Conservation (phyloP, 768 basidiomycete species). For the Lactarius trivialis region DNA sequence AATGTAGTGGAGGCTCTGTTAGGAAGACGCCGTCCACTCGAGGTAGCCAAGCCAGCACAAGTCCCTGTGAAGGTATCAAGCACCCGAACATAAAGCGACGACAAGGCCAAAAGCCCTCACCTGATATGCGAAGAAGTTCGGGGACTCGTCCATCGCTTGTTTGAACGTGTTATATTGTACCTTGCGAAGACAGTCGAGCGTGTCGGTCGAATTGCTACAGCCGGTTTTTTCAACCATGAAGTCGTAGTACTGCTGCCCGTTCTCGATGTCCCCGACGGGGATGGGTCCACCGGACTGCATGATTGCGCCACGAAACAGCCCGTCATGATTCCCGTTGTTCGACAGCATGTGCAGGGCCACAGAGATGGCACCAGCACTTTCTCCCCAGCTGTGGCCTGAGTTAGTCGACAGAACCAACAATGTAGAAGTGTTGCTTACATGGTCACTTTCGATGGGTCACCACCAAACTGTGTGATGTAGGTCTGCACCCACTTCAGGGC, state of each 20-base stretch:
- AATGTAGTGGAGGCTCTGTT: slow-evolving; percentile 21
- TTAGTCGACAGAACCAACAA: slow-evolving; percentile 5
- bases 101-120: slow-evolving; percentile 16
- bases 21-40: slow-evolving; percentile 27
- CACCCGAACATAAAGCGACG: not conserved
- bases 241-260: too few relatives aligned
- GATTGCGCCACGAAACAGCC: slow-evolving; percentile 39
- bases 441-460: slow-evolving; percentile 55
- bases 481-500: slow-evolving; percentile 62
- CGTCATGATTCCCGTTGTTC: slow-evolving; percentile 34
- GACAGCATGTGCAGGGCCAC: slow-evolving; percentile 38
- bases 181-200: slow-evolving; percentile 38
- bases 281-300: slow-evolving; percentile 41
- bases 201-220: slow-evolving; percentile 33
- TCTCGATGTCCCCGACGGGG: slow-evolving; percentile 26
- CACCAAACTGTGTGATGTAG: slow-evolving; percentile 58
- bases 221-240: slow-evolving; percentile 27
- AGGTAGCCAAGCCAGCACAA: slow-evolving; percentile 26
- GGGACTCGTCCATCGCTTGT: slow-evolving; percentile 31
- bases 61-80: slow-evolving; percentile 18
- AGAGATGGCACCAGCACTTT: slow-evolving; percentile 50
- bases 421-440: slow-evolving; percentile 35
- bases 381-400: slow-evolving; percentile 36
- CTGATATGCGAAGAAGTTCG: slow-evolving; percentile 31
- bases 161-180: slow-evolving; percentile 31